phyloP scores from a whole-genome alignment of 345 rosid species.

The Turnera subulata region DNA sequence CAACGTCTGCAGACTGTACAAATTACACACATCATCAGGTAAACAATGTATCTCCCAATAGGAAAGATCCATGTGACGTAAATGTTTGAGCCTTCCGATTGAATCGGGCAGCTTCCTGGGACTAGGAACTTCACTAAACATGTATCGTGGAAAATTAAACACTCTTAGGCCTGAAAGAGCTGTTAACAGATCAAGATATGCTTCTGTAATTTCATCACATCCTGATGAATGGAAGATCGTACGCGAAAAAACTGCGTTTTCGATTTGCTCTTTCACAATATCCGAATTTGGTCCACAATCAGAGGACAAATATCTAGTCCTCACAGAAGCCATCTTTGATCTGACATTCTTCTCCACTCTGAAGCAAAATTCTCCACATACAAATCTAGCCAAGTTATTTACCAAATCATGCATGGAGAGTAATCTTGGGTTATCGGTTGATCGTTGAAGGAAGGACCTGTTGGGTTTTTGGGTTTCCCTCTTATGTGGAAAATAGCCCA shows the following conservation, averaged over 20 bases:
- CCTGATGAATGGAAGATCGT: conserved; percentile 21
- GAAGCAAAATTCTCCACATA: conserved; percentile 19
- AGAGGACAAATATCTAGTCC: conserved; percentile 33
- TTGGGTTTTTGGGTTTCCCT: too few species aligned
- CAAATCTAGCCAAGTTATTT: conserved; percentile 36
- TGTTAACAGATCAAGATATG: conserved; percentile 19
- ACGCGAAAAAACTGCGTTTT: conserved; percentile 26
- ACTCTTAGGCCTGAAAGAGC: not conserved
- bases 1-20: too few species aligned
- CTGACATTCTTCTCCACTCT: conserved; percentile 18
- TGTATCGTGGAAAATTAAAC: not conserved
- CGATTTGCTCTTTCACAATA: conserved; percentile 1
- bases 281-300: too few species aligned
- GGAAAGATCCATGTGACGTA: conserved; percentile 14
- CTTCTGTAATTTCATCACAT: conserved; percentile 26
- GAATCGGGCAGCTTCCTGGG: too few species aligned
- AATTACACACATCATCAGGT: too few species aligned
- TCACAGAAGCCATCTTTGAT: conserved; percentile 15
- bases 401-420: too few species aligned
- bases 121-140: conserved; percentile 5
- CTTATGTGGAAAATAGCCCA: too few species aligned
- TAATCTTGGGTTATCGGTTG: too few species aligned
- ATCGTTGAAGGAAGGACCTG: too few species aligned
- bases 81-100: conserved; percentile 31
- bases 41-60: too few species aligned